Percentiles rank a stretch among this genome's conserved stretches.
Conservation (phyloP, 495 filamentous ascomycete species). For the Parachaetomium inaequale region DNA sequence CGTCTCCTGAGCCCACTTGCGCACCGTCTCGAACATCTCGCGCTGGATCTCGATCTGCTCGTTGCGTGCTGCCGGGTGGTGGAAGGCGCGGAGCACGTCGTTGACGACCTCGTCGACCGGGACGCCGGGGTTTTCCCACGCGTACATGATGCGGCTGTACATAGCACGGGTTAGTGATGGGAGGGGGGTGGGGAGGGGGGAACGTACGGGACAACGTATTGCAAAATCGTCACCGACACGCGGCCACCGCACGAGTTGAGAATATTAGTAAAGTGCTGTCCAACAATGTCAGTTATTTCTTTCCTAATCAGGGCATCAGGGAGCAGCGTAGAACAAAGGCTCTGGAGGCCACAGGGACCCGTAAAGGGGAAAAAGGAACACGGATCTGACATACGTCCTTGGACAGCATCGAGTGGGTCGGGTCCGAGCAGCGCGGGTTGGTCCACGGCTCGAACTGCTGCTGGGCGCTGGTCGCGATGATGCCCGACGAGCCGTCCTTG, state of each 20-base stretch:
- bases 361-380: no score
- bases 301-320: no score
- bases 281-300: no score
- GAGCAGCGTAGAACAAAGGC: no score
- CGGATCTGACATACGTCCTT: no score
- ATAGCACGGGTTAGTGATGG: neutral
- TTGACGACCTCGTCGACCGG: conserved; percentile 72
- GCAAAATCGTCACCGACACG: conserved; percentile 71
- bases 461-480: conserved; percentile 74
- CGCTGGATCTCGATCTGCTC: conserved; percentile 70
- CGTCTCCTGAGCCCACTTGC: conserved; percentile 67
- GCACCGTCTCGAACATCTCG: conserved; percentile 80
- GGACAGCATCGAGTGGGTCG: conserved; percentile 89
- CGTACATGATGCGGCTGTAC: conserved; percentile 68
- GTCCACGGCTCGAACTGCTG: conserved; percentile 92
- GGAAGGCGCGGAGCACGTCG: conserved; percentile 76
- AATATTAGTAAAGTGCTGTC: conserved; percentile 93
- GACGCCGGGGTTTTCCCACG: conserved; percentile 81
- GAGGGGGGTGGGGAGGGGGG: neutral
- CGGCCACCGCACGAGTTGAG: conserved; percentile 84
- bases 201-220: conserved; percentile 72
- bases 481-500: conserved; percentile 74
- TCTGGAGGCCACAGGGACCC: no score
- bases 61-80: conserved; percentile 79
- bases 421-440: conserved; percentile 78